A percentile compares a stretch with the other conserved stretches of the same genome.
phyloP scores from a whole-genome alignment of 805 yeast species.

The Saitoella complicata region DNA sequence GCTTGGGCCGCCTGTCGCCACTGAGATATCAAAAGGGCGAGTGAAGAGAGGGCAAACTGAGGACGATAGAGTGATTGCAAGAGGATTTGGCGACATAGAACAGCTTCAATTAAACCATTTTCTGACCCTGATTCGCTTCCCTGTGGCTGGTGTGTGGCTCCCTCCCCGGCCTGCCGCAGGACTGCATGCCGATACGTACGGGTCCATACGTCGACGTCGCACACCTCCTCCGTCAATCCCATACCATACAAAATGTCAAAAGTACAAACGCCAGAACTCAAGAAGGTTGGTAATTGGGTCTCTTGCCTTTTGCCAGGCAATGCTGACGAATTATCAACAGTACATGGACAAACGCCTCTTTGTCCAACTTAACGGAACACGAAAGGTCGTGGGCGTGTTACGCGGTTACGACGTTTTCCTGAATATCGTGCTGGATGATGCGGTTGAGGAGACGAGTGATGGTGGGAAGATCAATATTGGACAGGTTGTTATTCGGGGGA shows the following conservation, averaged over 20 bases:
- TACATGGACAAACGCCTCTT: constrained; percentile 65
- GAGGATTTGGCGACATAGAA: too few species aligned
- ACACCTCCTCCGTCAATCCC: too few species aligned
- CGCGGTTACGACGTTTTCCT: constrained; percentile 76
- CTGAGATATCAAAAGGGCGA: too few species aligned
- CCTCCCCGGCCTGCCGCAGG: too few species aligned
- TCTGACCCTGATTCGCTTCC: too few species aligned
- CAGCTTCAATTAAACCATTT: too few species aligned
- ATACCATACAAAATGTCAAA: constrained; percentile 10
- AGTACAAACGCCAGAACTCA: constrained; percentile 13
- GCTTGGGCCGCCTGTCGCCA: too few species aligned
- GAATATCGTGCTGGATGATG: constrained; percentile 56
- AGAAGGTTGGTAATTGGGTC: constrained; percentile 7
- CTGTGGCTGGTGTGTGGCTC: too few species aligned
- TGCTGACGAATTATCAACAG: constrained; percentile 18
- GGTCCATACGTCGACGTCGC: too few species aligned
- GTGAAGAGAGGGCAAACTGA: too few species aligned
- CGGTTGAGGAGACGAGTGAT: constrained; percentile 39
- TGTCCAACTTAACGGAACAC: constrained; percentile 60
- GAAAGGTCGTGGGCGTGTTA: constrained; percentile 64
- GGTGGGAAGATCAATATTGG: constrained; percentile 46
- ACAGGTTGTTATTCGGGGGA: constrained; percentile 59
- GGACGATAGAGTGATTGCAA: too few species aligned
- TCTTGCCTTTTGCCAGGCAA: background rate
- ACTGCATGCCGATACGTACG: too few species aligned